phyloP scores from a whole-genome alignment of 768 basidiomycete genomes.

The Boletellus emodensis region DNA sequence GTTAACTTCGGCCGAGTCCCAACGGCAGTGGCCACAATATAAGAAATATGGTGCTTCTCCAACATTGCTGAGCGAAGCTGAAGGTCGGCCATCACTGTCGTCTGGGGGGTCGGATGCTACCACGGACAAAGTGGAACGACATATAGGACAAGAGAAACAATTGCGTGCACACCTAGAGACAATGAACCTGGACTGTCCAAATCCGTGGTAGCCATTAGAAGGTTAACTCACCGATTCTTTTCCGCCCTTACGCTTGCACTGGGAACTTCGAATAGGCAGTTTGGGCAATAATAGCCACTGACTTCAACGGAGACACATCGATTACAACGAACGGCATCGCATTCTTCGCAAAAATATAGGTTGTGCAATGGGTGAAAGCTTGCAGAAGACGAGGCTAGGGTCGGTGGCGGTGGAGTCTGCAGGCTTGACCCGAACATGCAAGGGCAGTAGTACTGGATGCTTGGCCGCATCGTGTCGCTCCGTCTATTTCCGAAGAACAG shows the following conservation, averaged over 20 bases:
- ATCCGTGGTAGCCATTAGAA: neutral
- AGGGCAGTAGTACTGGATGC: conserved; percentile 66
- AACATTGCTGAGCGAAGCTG: conserved; percentile 52
- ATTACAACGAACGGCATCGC: conserved; percentile 92
- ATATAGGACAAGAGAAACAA: conserved; percentile 95
- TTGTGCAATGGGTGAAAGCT: conserved; percentile 80
- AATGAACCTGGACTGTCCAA: neutral
- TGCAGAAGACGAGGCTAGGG: conserved; percentile 70
- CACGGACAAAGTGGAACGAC: conserved; percentile 83
- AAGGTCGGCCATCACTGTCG: conserved; percentile 49
- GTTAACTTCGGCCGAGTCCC: conserved; percentile 90
- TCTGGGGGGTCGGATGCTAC: conserved; percentile 85
- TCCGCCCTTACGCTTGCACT: conserved; percentile 97
- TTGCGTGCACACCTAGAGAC: conserved; percentile 86
- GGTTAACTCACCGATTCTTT: conserved; percentile 76
- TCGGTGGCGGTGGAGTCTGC: conserved; percentile 61
- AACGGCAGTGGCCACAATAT: conserved; percentile 88
- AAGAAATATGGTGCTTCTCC: conserved; percentile 90
- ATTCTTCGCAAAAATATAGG: conserved; percentile 98
- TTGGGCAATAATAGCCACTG: conserved; percentile 96
- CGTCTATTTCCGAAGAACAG: too few relatives aligned
- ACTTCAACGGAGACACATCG: conserved; percentile 91
- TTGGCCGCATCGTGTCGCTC: conserved; percentile 38
- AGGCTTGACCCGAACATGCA: conserved; percentile 53
- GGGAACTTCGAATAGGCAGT: conserved; percentile 97